These are phyloP conservation scores for Hypoxylon rubiginosum DNA, from an alignment of 2,329 filamentous ascomycete genomes.

Conservation along the genomic window DNA sequence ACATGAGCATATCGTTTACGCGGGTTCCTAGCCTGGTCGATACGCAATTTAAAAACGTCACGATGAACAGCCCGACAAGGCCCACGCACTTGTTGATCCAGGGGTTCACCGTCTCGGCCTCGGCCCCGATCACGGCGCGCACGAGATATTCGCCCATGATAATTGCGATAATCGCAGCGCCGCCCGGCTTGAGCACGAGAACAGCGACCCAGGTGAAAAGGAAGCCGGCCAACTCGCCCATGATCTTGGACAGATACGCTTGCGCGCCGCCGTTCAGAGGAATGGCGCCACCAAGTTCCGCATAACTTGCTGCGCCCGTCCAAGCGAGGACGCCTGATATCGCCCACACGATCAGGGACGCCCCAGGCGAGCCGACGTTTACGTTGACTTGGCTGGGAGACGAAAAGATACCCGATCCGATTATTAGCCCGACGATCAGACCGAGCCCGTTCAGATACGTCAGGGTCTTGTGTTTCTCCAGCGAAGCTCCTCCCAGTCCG, in stretches of 20 bases:
- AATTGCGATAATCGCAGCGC: constrained; percentile 93
- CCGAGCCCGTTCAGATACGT: constrained; percentile 95
- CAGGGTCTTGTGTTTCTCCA: constrained; percentile 96
- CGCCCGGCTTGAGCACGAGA: constrained; percentile 92
- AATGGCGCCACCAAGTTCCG: constrained; percentile 94
- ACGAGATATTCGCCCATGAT: constrained; percentile 99
- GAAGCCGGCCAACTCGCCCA: constrained; percentile 92
- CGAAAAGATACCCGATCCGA: constrained; percentile 96
- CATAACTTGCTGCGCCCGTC: constrained; percentile 96
- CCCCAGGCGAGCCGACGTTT: constrained; percentile 91
- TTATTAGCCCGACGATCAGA: constrained; percentile 91
- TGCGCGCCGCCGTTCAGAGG: constrained; percentile 95
- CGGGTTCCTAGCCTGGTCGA: constrained; percentile 90
- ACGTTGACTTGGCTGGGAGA: constrained; percentile 92
- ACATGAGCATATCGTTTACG: constrained; percentile 94
- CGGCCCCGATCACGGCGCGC: constrained; percentile 86
- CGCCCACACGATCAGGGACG: constrained; percentile 89
- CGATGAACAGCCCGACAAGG: constrained; percentile 77
- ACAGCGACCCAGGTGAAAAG: constrained; percentile 97
- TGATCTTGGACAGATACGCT: constrained; percentile 95
- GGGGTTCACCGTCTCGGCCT: constrained; percentile 81
- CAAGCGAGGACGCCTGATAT: constrained; percentile 93
- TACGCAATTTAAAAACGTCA: constrained; percentile 90
- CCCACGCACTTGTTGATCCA: constrained; percentile 95
- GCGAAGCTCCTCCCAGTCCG: constrained; percentile 77